phyloP scores from a whole-genome alignment of 106 monocot species.

The Platanthera guangdongensis region DNA sequence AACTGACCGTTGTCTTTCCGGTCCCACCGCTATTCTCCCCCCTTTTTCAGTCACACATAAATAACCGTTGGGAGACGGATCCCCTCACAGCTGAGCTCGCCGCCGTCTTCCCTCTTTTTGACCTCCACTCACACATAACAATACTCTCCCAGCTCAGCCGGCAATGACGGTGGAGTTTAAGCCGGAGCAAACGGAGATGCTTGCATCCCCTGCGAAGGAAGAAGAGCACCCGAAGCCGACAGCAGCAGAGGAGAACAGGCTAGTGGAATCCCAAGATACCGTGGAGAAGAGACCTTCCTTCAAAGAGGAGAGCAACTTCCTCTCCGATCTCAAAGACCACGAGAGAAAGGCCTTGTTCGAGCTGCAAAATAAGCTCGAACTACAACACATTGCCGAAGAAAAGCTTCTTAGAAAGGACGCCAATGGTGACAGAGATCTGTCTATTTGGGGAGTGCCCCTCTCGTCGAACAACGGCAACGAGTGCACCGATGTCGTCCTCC shows the following conservation, averaged over 20 bases:
- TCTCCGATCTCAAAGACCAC: constrained; percentile 63
- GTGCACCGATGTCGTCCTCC: constrained; percentile 41
- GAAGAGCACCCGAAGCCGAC: neutral
- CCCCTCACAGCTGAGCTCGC: neutral
- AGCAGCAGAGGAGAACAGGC: constrained; percentile 12
- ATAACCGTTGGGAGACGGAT: neutral
- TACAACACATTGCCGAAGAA: constrained; percentile 38
- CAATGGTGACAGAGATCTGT: constrained; percentile 12
- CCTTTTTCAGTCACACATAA: neutral
- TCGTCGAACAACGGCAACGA: constrained; percentile 23
- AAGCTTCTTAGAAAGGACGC: constrained; percentile 34
- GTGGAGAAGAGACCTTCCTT: constrained; percentile 54
- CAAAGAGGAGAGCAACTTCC: constrained; percentile 65
- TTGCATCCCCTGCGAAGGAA: neutral
- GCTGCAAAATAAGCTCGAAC: constrained; percentile 47
- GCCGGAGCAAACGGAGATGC: constrained; percentile 21
- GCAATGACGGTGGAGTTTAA: constrained; percentile 40
- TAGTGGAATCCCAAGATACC: neutral
- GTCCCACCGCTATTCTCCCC: neutral
- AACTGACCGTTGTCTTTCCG: neutral
- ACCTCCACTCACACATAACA: neutral
- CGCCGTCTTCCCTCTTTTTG: neutral
- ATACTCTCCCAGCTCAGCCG: neutral
- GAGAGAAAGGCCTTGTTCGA: constrained; percentile 72
- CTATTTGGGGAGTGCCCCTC: constrained; percentile 67